These are phyloP conservation scores for Calonectria hongkongensis DNA, from an alignment of 2,329 filamentous ascomycete species.

Conservation along the genomic window DNA sequence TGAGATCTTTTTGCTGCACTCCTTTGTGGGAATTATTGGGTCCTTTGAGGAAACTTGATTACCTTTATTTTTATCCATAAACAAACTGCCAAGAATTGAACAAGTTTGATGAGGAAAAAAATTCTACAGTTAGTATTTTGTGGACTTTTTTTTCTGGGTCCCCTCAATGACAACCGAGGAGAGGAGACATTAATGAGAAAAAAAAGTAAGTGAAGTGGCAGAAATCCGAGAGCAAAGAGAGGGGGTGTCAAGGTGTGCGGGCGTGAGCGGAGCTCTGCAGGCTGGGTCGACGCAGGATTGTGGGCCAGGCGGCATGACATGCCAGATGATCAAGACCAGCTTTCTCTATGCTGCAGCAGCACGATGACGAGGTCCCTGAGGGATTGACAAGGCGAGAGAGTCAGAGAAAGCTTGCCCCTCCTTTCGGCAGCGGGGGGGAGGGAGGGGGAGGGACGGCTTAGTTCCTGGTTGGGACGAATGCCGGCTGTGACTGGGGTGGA, in stretches of 20 bases:
- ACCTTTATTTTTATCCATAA: not conserved
- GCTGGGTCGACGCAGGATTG: conserved; percentile 22
- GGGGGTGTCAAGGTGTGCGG: conserved; percentile 15
- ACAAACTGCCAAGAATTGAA: not conserved
- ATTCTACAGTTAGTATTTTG: not conserved
- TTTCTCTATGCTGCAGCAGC: conserved; percentile 21
- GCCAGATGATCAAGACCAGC: conserved; percentile 36
- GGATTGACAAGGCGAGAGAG: not conserved
- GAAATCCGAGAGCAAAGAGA: not conserved
- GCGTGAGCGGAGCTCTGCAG: conserved; percentile 28
- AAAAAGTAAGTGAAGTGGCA: conserved; percentile 13
- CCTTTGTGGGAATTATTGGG: conserved; percentile 27
- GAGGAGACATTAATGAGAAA: not conserved
- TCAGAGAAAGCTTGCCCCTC: not conserved
- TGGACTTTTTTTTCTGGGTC: not conserved
- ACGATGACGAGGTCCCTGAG: conserved; percentile 31
- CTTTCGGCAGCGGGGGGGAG: conserved; percentile 1
- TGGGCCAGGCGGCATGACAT: conserved; percentile 24
- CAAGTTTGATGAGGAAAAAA: conserved; percentile 10
- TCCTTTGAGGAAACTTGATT: not conserved
- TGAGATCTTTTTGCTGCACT: conserved; percentile 31
- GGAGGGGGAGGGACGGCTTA: not conserved
- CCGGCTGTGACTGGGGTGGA: not conserved
- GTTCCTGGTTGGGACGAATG: not conserved
- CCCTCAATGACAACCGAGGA: not conserved